phyloP scores from a whole-genome alignment of 2,329 filamentous ascomycete species.

The Ophiosphaerella korrae region DNA sequence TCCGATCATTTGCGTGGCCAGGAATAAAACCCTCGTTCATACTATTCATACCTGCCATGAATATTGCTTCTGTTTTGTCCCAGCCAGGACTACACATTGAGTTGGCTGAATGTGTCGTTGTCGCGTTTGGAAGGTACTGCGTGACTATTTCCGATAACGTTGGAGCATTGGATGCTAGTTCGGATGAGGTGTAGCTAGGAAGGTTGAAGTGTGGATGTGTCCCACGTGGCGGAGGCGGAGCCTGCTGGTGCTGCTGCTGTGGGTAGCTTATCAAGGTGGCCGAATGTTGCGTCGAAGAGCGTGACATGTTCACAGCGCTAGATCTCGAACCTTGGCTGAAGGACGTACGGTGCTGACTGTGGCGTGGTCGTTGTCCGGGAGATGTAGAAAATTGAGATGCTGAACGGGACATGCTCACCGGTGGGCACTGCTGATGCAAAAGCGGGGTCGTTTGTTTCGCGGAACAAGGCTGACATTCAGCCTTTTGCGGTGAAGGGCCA shows the following conservation, averaged over 20 bases:
- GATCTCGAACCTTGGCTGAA: neutral
- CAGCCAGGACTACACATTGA: too few species aligned
- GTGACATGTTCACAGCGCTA: constrained; percentile 7
- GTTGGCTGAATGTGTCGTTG: too few species aligned
- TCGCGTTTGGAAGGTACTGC: too few species aligned
- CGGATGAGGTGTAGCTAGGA: neutral
- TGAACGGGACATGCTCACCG: constrained; percentile 18
- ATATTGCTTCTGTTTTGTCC: too few species aligned
- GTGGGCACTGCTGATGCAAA: constrained; percentile 1
- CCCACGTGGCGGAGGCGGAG: neutral
- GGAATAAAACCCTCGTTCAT: too few species aligned
- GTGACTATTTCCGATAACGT: too few species aligned
- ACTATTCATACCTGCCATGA: too few species aligned
- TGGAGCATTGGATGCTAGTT: too few species aligned
- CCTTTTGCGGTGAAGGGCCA: constrained; percentile 12
- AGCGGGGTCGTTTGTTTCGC: constrained; percentile 1
- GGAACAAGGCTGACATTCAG: constrained; percentile 24
- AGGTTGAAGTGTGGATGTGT: neutral
- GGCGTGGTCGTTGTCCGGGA: constrained; percentile 4
- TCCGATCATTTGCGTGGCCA: too few species aligned
- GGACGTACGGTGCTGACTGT: constrained; percentile 1
- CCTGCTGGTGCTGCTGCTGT: neutral
- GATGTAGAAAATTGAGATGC: constrained; percentile 15
- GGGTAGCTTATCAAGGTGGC: constrained; percentile 1
- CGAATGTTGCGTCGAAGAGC: constrained; percentile 11